Conservation (phyloP, 805 yeast genomes). For the Metschnikowia cerradonensis region DNA sequence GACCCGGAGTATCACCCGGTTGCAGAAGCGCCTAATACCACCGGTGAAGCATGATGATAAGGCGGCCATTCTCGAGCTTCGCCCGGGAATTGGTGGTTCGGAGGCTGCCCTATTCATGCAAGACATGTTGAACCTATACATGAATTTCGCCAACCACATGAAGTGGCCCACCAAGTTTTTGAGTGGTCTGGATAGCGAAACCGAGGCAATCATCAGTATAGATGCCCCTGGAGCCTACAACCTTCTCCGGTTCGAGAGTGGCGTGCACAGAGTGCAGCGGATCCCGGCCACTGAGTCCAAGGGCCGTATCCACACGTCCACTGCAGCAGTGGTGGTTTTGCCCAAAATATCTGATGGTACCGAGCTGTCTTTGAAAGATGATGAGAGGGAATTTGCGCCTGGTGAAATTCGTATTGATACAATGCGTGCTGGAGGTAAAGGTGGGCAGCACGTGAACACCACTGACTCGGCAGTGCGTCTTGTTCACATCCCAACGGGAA, state of each 20-base stretch:
- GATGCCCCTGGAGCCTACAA: constrained; percentile 77
- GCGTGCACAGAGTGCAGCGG: constrained; percentile 94
- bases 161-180: constrained; percentile 66
- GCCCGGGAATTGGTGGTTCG: constrained; percentile 96
- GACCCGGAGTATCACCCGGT: constrained; percentile 34
- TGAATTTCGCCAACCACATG: constrained; percentile 58
- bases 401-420: constrained; percentile 91
- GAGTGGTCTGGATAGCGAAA: constrained; percentile 62
- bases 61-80: constrained; percentile 74
- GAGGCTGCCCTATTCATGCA: constrained; percentile 87
- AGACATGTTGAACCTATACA: constrained; percentile 79
- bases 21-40: constrained; percentile 67
- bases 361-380: constrained; percentile 41
- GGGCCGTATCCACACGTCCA: constrained; percentile 92
- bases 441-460: constrained; percentile 97
- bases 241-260: constrained; percentile 76
- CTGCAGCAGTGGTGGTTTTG: constrained; percentile 90
- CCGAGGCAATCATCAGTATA: constrained; percentile 66
- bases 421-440: constrained; percentile 97
- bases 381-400: constrained; percentile 71
- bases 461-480: constrained; percentile 95
- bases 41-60: constrained; percentile 71
- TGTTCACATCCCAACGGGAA: constrained; percentile 88
- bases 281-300: constrained; percentile 91
- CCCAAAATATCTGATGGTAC: constrained; percentile 70